Conservation (phyloP, 1,284 basidiomycete species). For the Cryptococcus neoformans region DNA sequence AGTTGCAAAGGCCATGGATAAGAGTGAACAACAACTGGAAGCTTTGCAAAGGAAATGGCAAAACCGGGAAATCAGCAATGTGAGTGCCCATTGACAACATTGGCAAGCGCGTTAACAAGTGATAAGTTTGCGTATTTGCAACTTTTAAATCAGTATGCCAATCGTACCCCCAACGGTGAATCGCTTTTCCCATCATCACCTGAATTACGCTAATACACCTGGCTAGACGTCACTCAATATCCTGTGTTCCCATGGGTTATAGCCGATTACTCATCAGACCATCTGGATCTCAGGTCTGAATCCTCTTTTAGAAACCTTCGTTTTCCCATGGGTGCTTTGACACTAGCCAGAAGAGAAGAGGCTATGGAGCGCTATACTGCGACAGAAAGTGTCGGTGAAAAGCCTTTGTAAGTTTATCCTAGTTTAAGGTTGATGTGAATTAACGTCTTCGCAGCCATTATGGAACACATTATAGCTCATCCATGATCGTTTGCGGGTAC, state of each 20-base stretch:
- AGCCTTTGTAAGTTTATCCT: constrained; percentile 59
- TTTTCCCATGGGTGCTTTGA: constrained; percentile 90
- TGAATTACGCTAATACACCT: constrained; percentile 20
- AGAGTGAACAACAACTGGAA: constrained; percentile 47
- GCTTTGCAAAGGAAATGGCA: constrained; percentile 65
- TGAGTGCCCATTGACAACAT: constrained; percentile 45
- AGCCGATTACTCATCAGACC: constrained; percentile 74
- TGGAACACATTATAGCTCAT: constrained; percentile 91
- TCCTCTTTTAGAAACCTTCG: constrained; percentile 68
- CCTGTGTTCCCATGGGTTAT: constrained; percentile 89
- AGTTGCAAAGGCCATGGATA: constrained; percentile 44
- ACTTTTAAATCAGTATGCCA: constrained; percentile 82
- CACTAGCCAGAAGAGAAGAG: constrained; percentile 65
- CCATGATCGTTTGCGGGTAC: constrained; percentile 95
- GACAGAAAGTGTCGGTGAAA: constrained; percentile 74
- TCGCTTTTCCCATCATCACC: constrained; percentile 11
- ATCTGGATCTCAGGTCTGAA: constrained; percentile 65
- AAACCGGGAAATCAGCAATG: constrained; percentile 82
- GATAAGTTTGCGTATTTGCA: constrained; percentile 77
- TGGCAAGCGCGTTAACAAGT: neutral
- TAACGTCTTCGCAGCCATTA: constrained; percentile 58
- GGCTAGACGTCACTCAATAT: constrained; percentile 80
- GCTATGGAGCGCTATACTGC: constrained; percentile 73
- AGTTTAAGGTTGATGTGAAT: neutral
- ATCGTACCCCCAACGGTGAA: constrained; percentile 74